Evolutionary conservation across 352 stramenopile genomes (phyloP), one percentile per base, ranked within the genome.

Genomic region (Globisporangium nunn): DNA sequence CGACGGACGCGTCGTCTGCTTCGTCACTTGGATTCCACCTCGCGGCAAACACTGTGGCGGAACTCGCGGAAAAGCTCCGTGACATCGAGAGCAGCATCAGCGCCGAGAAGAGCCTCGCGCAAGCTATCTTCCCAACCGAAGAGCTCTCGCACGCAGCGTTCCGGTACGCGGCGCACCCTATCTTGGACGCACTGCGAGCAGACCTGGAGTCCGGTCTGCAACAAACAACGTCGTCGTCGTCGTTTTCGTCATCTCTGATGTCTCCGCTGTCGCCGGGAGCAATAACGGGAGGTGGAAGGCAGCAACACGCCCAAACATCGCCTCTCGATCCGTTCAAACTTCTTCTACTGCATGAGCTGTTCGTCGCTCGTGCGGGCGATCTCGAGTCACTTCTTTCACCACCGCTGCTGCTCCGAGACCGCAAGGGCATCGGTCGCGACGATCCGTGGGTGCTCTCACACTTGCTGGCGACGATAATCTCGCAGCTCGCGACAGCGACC

Each of bases 391-490:
- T 72, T 10, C 49, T 79, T 4, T 61, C 81, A 33, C 81, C 79
- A 0, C 83, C 81, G 28, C 57, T 93, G 1, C 54, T 89, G 4
- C 67, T 93, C 14, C 81, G 81, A 12, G 78, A 88, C 47, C 73
- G 69, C 28, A 78, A 87, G 40, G 83, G 75, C 2, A 85, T 68
- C 29, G 69, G 64, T 10, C 60, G 85, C 2, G 72, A 81, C n/a
- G 83, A 90, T 57, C 83, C 83, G 10, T 88, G 78, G 78, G 63
- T 78, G 3, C 56, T 90, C 6, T 75, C 71, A 0, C 82, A 86
- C 39, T 23, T 68, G 44, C 52, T 91, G 5, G 64, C 54, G 12
- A 45, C 41, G 18, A 85, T 82, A 28, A 46, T 81, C 12, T 57
- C 61, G 0, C 72, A 78, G 3, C 45, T 87, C 14, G 74, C 78